Conservation (phyloP, 164 flowering plant species). For the Nymphaea colorata region DNA sequence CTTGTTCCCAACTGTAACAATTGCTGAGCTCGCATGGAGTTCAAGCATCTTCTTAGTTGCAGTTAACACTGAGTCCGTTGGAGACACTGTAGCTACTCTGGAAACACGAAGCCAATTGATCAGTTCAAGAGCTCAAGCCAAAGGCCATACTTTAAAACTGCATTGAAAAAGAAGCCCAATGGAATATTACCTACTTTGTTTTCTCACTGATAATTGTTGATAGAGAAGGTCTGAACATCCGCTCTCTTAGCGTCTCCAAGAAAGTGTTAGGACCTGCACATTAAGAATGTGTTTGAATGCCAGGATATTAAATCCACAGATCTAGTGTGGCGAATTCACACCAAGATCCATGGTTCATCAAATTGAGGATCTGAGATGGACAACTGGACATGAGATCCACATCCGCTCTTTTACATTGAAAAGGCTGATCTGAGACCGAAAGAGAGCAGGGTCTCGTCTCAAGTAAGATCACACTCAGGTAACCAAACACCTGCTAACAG, state of each 20-base stretch:
- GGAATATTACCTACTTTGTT: slow-evolving; percentile 97
- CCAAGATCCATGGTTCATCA: too few species aligned
- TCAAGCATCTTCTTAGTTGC: slow-evolving; percentile 91
- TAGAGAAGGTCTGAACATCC: slow-evolving; percentile 83
- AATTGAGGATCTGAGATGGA: not conserved
- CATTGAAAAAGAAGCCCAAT: slow-evolving; percentile 4
- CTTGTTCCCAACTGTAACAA: slow-evolving; percentile 69
- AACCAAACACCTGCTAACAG: too few species aligned
- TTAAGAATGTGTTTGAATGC: not conserved
- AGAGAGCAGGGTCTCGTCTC: not conserved
- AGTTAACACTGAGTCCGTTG: slow-evolving; percentile 64
- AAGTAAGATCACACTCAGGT: not conserved
- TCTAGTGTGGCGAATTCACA: not conserved
- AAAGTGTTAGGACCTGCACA: slow-evolving; percentile 74
- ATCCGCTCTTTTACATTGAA: not conserved
- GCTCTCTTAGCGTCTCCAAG: slow-evolving; percentile 80
- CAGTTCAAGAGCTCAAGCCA: not conserved
- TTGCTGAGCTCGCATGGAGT: slow-evolving; percentile 42
- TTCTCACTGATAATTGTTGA: slow-evolving; percentile 85
- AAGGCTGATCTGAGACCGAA: not conserved
- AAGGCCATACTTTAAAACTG: not conserved
- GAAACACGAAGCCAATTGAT: slow-evolving; percentile 4
- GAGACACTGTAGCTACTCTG: slow-evolving; percentile 74
- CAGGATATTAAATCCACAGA: not conserved
- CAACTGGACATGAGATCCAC: not conserved